Evolutionary conservation across 768 basidiomycete species (phyloP).

Genomic region (Suillus paluster): DNA sequence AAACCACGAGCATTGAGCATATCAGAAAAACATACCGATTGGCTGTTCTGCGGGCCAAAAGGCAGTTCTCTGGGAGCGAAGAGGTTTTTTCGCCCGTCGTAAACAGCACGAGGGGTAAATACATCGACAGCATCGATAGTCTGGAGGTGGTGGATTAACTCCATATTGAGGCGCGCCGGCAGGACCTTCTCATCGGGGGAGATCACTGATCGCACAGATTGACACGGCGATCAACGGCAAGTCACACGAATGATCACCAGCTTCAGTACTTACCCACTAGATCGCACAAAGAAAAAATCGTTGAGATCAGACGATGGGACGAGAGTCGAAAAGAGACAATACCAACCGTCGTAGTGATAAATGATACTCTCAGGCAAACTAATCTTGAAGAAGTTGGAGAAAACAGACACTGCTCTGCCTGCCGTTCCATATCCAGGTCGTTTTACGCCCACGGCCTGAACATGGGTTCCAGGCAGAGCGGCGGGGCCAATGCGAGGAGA

Average conservation of each 20-base stretch:
- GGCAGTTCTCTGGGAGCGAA: constrained; percentile 66
- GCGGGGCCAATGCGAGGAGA: constrained; percentile 34
- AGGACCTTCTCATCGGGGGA: constrained; percentile 69
- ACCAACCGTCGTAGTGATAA: constrained; percentile 80
- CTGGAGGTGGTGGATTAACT: constrained; percentile 69
- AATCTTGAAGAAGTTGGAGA: constrained; percentile 67
- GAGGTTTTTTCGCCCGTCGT: constrained; percentile 81
- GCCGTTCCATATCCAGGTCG: constrained; percentile 65
- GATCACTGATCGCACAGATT: constrained; percentile 50
- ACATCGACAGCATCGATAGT: constrained; percentile 57
- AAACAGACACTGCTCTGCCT: constrained; percentile 49
- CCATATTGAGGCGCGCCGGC: constrained; percentile 70
- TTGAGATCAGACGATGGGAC: constrained; percentile 26
- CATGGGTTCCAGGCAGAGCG: constrained; percentile 38
- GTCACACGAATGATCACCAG: neutral
- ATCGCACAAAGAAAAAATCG: constrained; percentile 2
- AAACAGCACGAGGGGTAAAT: constrained; percentile 75
- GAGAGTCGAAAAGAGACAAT: neutral
- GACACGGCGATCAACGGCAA: constrained; percentile 16
- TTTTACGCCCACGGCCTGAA: constrained; percentile 66
- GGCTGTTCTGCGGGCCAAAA: constrained; percentile 53
- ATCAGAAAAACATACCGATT: constrained; percentile 48
- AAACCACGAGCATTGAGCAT: constrained; percentile 5
- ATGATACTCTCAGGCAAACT: constrained; percentile 66
- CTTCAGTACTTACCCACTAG: constrained; percentile 25